Base-by-base conservation (phyloP, 2,329 filamentous ascomycete species). In the Bipolaris bicolor region DNA sequence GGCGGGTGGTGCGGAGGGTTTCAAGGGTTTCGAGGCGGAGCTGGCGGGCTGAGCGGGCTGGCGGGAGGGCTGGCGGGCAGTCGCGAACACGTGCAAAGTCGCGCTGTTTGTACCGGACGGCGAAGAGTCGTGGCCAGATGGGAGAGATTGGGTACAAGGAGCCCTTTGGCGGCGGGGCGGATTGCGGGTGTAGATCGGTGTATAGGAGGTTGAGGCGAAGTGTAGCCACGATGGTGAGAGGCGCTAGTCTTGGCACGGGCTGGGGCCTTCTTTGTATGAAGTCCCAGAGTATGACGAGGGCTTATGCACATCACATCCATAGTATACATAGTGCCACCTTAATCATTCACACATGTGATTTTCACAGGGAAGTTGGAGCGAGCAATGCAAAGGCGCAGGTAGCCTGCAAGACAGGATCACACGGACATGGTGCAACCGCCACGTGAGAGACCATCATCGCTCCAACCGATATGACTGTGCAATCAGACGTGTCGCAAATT, bases 1-100 rank as follows among this genome's bases (percentile, higher is more conserved):
- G 70, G 73, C 71, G 69, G 56, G 64, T 54, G 66, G 62, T 55
- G 67, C 65, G 69, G 70, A 70, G 69, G 68, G 63, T 61, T 67
- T 65, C 69, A 69, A 40, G 45, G 18, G 55, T 63, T 66, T 63
- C 55, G 66, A 60, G 57, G 55, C 56, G 44, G 36, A 56, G 62
- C 57, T 62, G 61, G 59, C 55, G 59, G 51, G 62, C 58, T 58
- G 62, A 31, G 43, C 43, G 43, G 37, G 37, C 37, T 16, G 37
- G 37, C 16, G 49, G 46, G 33, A 3, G 10, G 29, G 26, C 26
- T 29, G 26, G 29, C 29, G 29, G 60, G 54, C 61, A 56, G 65
- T 54, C 62, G 64, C 60, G 58, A 48, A 55, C 57, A 55, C 40
- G 57, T 66, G 62, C 56, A 58, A 56, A 48, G 61, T 63, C 62